Percentiles rank a stretch among this genome's conserved stretches.
Evolutionary conservation across 2,329 filamentous ascomycete species (phyloP).

Genomic region (Leptographium galeiforme): DNA sequence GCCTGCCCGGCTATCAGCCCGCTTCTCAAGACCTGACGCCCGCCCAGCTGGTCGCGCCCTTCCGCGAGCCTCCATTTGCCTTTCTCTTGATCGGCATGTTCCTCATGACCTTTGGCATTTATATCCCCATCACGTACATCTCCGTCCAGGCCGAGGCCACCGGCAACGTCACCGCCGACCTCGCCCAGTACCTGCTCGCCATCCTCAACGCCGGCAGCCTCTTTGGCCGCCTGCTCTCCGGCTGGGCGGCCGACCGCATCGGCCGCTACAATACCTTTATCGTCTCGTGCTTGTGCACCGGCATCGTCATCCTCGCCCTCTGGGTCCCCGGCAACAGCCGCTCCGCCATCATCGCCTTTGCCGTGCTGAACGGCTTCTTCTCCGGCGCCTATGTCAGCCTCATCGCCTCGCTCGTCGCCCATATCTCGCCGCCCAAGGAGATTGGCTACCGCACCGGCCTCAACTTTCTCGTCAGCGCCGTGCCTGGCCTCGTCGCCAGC

Average conservation of each 20-base stretch:
- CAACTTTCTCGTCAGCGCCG: slow-evolving; percentile 34
- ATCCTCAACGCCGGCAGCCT: slow-evolving; percentile 19
- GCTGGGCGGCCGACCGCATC: slow-evolving; percentile 19
- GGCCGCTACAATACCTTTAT: slow-evolving; percentile 30
- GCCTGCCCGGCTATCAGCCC: background rate
- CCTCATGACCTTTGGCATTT: slow-evolving; percentile 15
- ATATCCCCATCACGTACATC: slow-evolving; percentile 15
- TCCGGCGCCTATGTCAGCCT: slow-evolving; percentile 28
- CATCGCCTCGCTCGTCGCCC: slow-evolving; percentile 24
- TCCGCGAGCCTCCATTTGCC: slow-evolving; percentile 11
- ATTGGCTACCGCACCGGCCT: slow-evolving; percentile 42
- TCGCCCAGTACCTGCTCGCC: slow-evolving; percentile 14
- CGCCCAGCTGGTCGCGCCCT: slow-evolving; percentile 9
- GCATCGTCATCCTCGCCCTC: slow-evolving; percentile 25
- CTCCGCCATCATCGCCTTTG: slow-evolving; percentile 22
- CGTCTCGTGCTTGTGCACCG: slow-evolving; percentile 29
- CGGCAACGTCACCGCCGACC: slow-evolving; percentile 9
- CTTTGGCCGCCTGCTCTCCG: slow-evolving; percentile 19
- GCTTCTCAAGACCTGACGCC: background rate
- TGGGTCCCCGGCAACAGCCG: slow-evolving; percentile 24
- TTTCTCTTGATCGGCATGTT: slow-evolving; percentile 11
- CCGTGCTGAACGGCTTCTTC: slow-evolving; percentile 27
- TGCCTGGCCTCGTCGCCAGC: slow-evolving; percentile 36
- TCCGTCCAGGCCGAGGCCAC: slow-evolving; percentile 11
- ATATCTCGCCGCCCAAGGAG: slow-evolving; percentile 41